Conservation (phyloP, 495 filamentous ascomycete species). For the Jackrogersella minutella region DNA sequence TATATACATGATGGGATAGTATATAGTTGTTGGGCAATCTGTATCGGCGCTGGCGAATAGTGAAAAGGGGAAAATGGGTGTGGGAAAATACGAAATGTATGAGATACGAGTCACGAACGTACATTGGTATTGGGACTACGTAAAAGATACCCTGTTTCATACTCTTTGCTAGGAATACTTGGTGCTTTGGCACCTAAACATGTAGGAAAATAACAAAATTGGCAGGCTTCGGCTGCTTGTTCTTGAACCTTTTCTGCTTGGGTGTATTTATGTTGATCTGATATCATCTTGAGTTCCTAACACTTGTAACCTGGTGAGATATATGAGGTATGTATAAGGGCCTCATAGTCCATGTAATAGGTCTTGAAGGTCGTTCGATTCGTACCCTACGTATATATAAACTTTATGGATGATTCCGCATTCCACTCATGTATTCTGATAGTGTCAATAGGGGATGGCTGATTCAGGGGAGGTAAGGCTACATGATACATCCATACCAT, state of each 20-base stretch:
- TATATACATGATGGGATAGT: neutral
- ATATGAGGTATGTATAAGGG: neutral
- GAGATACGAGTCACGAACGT: slow-evolving; percentile 36
- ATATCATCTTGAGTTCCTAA: neutral
- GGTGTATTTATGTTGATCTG: neutral
- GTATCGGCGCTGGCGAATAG: too few relatives aligned
- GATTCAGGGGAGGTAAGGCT: too few relatives aligned
- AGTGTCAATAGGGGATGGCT: too few relatives aligned
- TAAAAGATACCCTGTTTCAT: slow-evolving; percentile 38
- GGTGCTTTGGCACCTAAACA: neutral
- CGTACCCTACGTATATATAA: too few relatives aligned
- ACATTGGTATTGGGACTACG: slow-evolving; percentile 29
- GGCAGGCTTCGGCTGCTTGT: neutral
- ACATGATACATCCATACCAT: too few relatives aligned
- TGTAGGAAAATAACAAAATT: neutral
- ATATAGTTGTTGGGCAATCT: too few relatives aligned
- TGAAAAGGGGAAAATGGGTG: neutral
- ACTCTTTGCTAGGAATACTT: slow-evolving; percentile 12
- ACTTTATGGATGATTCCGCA: neutral
- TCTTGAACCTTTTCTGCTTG: neutral
- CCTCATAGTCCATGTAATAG: too few relatives aligned
- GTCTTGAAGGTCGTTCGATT: too few relatives aligned
- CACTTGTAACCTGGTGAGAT: neutral
- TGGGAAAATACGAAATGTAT: neutral
- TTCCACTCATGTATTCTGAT: too few relatives aligned